Evolutionary conservation across 1,139 yeast species (phyloP).

Genomic region (Protomyces arabidopsidicola): DNA sequence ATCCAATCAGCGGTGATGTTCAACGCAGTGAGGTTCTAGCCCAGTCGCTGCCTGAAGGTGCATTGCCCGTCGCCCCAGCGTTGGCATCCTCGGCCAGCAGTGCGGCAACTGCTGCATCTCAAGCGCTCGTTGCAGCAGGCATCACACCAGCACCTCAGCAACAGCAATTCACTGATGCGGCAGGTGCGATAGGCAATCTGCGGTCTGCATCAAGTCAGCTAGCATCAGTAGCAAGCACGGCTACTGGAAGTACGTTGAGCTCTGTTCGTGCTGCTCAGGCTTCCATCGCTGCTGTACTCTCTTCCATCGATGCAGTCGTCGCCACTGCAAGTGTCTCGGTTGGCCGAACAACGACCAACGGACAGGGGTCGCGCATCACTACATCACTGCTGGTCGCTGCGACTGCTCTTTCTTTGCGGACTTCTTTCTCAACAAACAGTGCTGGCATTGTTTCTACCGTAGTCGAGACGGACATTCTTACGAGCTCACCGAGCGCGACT

Average conservation of each 20-base stretch:
- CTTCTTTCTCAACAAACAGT: neutral
- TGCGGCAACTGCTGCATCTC: neutral
- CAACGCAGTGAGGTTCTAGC: neutral
- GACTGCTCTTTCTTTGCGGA: neutral
- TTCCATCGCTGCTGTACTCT: neutral
- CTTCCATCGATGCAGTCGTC: neutral
- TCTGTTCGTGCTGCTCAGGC: neutral
- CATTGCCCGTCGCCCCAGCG: neutral
- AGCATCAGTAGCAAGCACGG: neutral
- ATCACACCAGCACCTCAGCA: neutral
- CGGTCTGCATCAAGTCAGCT: neutral
- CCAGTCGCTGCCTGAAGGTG: neutral
- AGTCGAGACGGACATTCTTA: neutral
- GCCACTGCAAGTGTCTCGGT: neutral
- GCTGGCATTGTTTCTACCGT: neutral
- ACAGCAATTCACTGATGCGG: neutral
- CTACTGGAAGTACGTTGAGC: neutral
- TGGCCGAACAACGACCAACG: neutral
- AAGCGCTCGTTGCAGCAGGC: neutral
- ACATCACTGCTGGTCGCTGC: neutral
- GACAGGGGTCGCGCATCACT: neutral
- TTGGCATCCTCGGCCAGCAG: neutral
- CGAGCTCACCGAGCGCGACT: neutral
- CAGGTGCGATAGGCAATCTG: neutral
- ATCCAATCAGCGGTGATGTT: neutral